Conservation (phyloP, 306 rosid genomes). For the Cucurbita ficifolia region DNA sequence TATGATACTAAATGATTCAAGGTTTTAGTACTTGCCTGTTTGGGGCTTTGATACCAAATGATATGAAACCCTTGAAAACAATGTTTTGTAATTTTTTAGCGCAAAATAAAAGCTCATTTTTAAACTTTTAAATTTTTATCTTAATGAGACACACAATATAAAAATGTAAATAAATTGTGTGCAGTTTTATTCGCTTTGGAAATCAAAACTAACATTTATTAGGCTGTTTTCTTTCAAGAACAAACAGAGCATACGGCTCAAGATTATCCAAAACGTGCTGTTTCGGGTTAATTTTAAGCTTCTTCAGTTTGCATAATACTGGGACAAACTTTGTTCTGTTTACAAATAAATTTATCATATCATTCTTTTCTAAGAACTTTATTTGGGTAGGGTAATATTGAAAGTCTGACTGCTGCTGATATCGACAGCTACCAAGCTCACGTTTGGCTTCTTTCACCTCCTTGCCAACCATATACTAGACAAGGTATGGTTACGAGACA, state of each 20-base stretch:
- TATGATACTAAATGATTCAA: too few relatives aligned
- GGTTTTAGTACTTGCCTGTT: too few relatives aligned
- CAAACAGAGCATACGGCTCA: neutral
- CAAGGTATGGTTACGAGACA: constrained; percentile 34
- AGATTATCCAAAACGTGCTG: neutral
- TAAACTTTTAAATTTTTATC: too few relatives aligned
- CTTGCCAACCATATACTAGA: constrained; percentile 96
- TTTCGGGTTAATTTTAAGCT: neutral
- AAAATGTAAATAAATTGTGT: neutral
- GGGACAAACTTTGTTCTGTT: neutral
- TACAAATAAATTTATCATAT: neutral
- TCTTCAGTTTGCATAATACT: neutral
- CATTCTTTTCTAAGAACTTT: neutral
- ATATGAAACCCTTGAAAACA: too few relatives aligned
- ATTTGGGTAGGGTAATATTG: constrained; percentile 66
- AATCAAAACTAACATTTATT: neutral
- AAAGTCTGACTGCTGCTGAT: constrained; percentile 65
- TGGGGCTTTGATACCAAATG: too few relatives aligned
- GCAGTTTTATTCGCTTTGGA: neutral
- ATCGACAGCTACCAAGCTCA: constrained; percentile 51
- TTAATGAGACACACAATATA: too few relatives aligned
- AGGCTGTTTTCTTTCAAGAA: neutral
- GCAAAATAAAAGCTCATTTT: too few relatives aligned
- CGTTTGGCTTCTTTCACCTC: constrained; percentile 96
- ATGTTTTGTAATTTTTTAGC: too few relatives aligned